Percentiles rank a stretch among this genome's conserved stretches.
Evolutionary conservation across 176 grass and related monocot genomes (phyloP).

Genomic region (Paspalum vaginatum): DNA sequence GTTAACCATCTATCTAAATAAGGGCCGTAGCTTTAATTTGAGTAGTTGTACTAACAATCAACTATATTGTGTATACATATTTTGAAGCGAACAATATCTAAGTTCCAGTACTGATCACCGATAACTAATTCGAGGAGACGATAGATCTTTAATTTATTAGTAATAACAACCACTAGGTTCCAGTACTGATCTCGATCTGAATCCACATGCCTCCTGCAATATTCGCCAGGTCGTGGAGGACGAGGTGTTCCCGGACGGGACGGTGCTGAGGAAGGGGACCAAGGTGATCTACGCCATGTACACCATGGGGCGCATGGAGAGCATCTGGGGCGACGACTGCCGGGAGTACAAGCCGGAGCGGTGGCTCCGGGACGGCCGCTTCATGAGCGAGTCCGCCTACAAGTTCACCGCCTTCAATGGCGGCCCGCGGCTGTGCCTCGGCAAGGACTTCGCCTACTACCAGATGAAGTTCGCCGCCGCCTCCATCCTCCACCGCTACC

Average conservation of each 20-base stretch:
- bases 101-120: background rate
- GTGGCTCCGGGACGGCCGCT: slow-evolving; percentile 85
- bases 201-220: background rate
- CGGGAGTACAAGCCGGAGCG: slow-evolving; percentile 86
- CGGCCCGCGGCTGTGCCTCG: slow-evolving; percentile 82
- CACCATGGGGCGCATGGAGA: slow-evolving; percentile 93
- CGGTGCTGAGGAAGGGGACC: slow-evolving; percentile 86
- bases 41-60: no score
- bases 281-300: slow-evolving; percentile 95
- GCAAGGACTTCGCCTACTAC: slow-evolving; percentile 97
- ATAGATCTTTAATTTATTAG: background rate
- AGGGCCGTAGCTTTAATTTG: no score
- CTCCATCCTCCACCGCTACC: slow-evolving; percentile 75
- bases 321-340: slow-evolving; percentile 93
- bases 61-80: no score
- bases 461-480: slow-evolving; percentile 95
- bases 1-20: background rate
- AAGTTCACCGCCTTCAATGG: slow-evolving; percentile 97
- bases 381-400: slow-evolving; percentile 87
- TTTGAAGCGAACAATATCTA: no score
- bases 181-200: background rate
- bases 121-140: background rate
- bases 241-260: slow-evolving; percentile 92
- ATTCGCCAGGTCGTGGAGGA: slow-evolving; percentile 75
- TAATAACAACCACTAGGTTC: background rate